A percentile compares a stretch with the other conserved stretches of the same genome.
Conservation (phyloP, 352 stramenopile species). For the Phytophthora sp. region DNA sequence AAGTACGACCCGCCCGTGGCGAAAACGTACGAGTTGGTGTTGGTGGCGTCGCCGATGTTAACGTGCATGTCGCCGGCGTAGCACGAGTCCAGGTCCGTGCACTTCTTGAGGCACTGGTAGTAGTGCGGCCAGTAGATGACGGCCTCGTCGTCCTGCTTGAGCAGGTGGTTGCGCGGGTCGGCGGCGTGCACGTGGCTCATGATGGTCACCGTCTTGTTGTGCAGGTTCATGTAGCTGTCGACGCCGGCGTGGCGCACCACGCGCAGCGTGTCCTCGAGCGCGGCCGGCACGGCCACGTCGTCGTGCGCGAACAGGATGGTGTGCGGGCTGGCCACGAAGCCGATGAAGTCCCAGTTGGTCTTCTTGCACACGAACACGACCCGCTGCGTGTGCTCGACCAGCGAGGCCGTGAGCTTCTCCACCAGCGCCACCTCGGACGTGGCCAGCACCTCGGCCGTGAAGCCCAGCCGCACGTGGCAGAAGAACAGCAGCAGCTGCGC, state of each 20-base stretch:
- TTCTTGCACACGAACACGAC: conserved; percentile 77
- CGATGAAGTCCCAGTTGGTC: conserved; percentile 83
- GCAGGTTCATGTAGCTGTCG: conserved; percentile 78
- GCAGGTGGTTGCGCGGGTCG: conserved; percentile 57
- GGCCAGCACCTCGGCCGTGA: conserved; percentile 54
- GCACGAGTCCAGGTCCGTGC: conserved; percentile 65
- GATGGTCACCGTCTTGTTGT: conserved; percentile 85
- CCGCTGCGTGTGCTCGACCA: conserved; percentile 62
- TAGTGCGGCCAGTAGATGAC: conserved; percentile 84
- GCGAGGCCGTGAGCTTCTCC: conserved; percentile 52
- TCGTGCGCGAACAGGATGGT: conserved; percentile 72
- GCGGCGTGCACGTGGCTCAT: conserved; percentile 70
- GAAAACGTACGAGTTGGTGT: conserved; percentile 84
- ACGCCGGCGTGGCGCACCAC: conserved; percentile 67
- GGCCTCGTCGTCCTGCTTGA: conserved; percentile 81
- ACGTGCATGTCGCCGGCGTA: conserved; percentile 86
- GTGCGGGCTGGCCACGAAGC: conserved; percentile 68
- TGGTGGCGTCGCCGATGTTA: conserved; percentile 64
- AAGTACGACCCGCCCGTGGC: conserved; percentile 81
- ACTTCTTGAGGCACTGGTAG: conserved; percentile 77
- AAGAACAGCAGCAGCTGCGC: conserved; percentile 75
- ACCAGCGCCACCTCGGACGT: conserved; percentile 47
- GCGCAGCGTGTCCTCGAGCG: conserved; percentile 58
- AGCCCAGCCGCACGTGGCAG: conserved; percentile 61
- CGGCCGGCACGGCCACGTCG: conserved; percentile 57